Conservation (phyloP, 1,139 yeast genomes). For the Candida anutae region DNA sequence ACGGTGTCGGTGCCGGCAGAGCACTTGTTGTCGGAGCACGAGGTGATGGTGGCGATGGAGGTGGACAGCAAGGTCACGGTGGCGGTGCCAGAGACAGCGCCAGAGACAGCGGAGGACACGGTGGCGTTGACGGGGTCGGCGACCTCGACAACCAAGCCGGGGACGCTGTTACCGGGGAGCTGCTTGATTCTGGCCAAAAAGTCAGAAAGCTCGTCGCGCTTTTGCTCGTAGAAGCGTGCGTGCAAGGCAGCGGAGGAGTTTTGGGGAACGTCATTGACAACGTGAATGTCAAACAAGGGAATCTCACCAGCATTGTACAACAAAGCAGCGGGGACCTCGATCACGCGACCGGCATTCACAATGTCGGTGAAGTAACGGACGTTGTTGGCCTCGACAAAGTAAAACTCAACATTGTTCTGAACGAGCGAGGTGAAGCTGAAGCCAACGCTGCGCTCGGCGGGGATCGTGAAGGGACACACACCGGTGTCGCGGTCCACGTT, state of each 20-base stretch:
- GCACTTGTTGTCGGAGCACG: conserved; percentile 9
- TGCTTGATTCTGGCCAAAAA: conserved; percentile 22
- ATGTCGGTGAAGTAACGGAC: conserved; percentile 27
- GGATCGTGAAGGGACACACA: conserved; percentile 31
- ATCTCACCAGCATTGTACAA: conserved; percentile 18
- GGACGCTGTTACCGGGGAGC: conserved; percentile 4
- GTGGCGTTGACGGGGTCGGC: conserved; percentile 12
- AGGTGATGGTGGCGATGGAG: conserved; percentile 13
- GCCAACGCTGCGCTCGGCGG: conserved; percentile 17
- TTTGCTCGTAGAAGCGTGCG: too few species aligned
- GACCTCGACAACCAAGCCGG: conserved; percentile 14
- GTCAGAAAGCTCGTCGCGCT: conserved; percentile 26
- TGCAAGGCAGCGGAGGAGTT: conserved; percentile 39
- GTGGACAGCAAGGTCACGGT: conserved; percentile 6
- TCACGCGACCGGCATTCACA: conserved; percentile 26
- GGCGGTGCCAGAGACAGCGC: conserved; percentile 4
- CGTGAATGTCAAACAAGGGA: conserved; percentile 26
- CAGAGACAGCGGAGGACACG: conserved; percentile 8
- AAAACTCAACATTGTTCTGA: conserved; percentile 30
- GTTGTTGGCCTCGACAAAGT: conserved; percentile 22
- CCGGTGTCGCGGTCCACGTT: conserved; percentile 38
- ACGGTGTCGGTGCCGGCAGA: conserved; percentile 1
- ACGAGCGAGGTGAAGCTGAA: conserved; percentile 22
- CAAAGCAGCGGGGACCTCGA: conserved; percentile 24
- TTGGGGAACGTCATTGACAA: conserved; percentile 20